Base-by-base conservation (phyloP, 108 stramenopile genomes). In the Nitzschia sp. region DNA sequence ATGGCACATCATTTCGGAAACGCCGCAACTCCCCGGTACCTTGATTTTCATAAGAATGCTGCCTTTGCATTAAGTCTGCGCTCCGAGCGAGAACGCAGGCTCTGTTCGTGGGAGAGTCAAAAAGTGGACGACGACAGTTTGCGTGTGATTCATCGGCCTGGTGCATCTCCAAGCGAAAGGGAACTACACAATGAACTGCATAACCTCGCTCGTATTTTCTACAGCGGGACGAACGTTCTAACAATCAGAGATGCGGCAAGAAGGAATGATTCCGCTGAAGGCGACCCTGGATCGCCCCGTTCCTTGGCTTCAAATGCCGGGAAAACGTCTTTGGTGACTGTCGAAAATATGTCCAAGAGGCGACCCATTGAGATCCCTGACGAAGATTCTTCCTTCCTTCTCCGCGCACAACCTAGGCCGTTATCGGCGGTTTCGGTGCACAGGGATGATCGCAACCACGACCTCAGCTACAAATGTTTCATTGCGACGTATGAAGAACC, bases 331-430 rank as follows among this genome's bases (percentile, higher is more conserved):
- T 54, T 85, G 15, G 19, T 92, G 55, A 86, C 85, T 18, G 87
- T 94, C 28, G 88, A 94, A 67, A 83, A 60, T 13, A 74, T 77
- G 33, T 70, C 82, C 13, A 48, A 72, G 6, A 54, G 88, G 42
- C 76, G 90, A 30, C 83, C 81, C 25, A 80, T 91, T 51, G 93
- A 91, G 67, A 79, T 94, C 28, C 93, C 93, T 5, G 90, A 94
- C 51, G 93, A 94, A 59, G 93, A 94, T 71, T 94, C 93, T 24
- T 94, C 93, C 2, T 94, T 94, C 74, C 64, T 94, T 24, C 66
- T 91, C 30, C 71, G 88, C 42, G 88, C 86, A 48, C 90, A 90
- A 76, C 77, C 91, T 30, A 80, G 77, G 34, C 69, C 76, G n/a
- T 70, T 94, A 25, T 86, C 85, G 49, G 81, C 90, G 27, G 82